phyloP scores from a whole-genome alignment of 129 eudicot species.

The Flaveria trinervia region DNA sequence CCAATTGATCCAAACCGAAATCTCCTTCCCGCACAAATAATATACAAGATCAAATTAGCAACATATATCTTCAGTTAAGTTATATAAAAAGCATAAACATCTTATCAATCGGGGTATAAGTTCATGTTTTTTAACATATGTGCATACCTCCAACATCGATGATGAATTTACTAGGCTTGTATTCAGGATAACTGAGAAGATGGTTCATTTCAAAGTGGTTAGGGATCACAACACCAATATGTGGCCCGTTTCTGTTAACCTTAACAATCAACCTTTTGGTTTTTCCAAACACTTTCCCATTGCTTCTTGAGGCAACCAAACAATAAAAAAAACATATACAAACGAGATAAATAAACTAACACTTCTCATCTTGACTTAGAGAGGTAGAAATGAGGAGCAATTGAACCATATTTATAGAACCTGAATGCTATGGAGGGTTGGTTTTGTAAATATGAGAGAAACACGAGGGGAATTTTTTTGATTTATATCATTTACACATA shows the following conservation, averaged over 20 bases:
- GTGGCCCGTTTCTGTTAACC: conserved; percentile 49
- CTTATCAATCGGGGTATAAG: not conserved
- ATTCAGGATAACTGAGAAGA: conserved; percentile 58
- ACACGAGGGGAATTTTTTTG: not conserved
- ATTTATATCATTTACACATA: not conserved
- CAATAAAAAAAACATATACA: not conserved
- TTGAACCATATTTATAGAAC: not conserved
- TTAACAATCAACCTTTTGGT: conserved; percentile 27
- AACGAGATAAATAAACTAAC: not conserved
- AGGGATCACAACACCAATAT: conserved; percentile 57
- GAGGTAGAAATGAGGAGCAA: not conserved
- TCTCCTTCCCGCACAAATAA: conserved; percentile 43
- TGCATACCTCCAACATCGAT: conserved; percentile 46
- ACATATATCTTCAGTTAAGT: not conserved
- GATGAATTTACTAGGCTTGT: conserved; percentile 21
- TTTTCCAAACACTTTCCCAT: conserved; percentile 26
- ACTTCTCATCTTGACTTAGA: conserved; percentile 18
- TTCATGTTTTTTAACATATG: not conserved
- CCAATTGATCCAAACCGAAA: conserved; percentile 55
- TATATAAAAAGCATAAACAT: not conserved
- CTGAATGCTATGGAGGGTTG: not conserved
- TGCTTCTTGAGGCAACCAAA: conserved; percentile 19
- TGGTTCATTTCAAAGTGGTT: conserved; percentile 58
- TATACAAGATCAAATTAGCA: conserved; percentile 1
- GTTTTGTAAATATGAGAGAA: not conserved